A percentile compares a stretch with the other conserved stretches of the same genome.
These are phyloP conservation scores for Parathielavia appendiculata DNA, from an alignment of 495 filamentous ascomycete species.

Conservation along the genomic window DNA sequence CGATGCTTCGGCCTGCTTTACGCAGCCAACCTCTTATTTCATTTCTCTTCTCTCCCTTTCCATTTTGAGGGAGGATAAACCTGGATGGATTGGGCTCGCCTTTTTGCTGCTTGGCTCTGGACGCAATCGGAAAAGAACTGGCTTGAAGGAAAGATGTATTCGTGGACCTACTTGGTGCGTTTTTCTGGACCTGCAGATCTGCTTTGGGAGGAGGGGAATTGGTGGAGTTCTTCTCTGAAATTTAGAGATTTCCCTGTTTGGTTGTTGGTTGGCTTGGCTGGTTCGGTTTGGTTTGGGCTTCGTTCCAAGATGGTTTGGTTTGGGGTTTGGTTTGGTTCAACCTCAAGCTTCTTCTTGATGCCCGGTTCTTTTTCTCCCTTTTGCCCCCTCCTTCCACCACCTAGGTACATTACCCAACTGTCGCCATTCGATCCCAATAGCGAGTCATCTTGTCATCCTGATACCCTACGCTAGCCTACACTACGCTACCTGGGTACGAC, in stretches of 20 bases:
- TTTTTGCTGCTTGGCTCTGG: not conserved
- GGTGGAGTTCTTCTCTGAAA: not conserved
- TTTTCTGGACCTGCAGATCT: not conserved
- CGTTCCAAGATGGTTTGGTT: no score
- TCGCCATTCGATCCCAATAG: no score
- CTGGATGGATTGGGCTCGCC: not conserved
- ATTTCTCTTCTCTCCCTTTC: not conserved
- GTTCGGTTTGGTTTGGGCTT: not conserved
- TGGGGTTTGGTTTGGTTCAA: no score
- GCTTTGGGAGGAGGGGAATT: not conserved
- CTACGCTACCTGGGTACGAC: not conserved
- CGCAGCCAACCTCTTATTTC: not conserved
- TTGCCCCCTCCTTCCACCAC: not conserved
- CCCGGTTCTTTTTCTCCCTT: not conserved
- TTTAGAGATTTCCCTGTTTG: not conserved
- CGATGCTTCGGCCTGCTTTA: slow-evolving; percentile 9
- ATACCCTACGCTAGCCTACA: not conserved
- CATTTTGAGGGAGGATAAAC: not conserved
- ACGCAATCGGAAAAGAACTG: slow-evolving; percentile 1
- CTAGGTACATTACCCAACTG: no score
- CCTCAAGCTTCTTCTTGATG: no score
- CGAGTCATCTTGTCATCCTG: not conserved
- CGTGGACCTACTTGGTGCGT: not conserved
- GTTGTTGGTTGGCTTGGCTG: not conserved
- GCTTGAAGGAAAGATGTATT: not conserved